Conservation (phyloP, 2,329 filamentous ascomycete genomes). For the Helicocarpus griseus region DNA sequence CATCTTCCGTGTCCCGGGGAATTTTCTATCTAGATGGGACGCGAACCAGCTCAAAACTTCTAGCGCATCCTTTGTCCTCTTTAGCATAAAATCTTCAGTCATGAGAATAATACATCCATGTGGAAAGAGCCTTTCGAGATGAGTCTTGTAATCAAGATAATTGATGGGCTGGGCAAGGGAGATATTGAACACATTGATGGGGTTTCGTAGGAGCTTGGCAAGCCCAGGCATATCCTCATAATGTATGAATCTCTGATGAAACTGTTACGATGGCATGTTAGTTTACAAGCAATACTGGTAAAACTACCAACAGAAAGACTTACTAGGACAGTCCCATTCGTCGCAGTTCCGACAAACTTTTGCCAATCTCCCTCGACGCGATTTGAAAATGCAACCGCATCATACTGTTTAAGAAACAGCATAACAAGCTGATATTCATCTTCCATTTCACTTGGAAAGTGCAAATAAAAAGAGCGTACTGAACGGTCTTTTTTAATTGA, state of each 20-base stretch:
- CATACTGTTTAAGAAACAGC: slow-evolving; percentile 18
- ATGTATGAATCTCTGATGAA: slow-evolving; percentile 27
- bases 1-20: slow-evolving; percentile 27
- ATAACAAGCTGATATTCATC: slow-evolving; percentile 20
- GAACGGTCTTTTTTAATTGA: slow-evolving; percentile 9
- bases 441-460: slow-evolving; percentile 20
- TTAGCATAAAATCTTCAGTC: slow-evolving; percentile 31
- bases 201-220: slow-evolving; percentile 14
- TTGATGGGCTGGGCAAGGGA: slow-evolving; percentile 21
- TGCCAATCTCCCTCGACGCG: slow-evolving; percentile 25
- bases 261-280: slow-evolving; percentile 14
- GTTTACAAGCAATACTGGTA: not conserved
- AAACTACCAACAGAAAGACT: slow-evolving; percentile 7
- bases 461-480: slow-evolving; percentile 25
- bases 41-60: slow-evolving; percentile 30
- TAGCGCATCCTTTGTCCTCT: slow-evolving; percentile 20
- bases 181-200: slow-evolving; percentile 27
- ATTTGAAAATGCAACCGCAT: slow-evolving; percentile 22
- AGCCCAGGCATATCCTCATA: slow-evolving; percentile 23
- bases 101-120: slow-evolving; percentile 29
- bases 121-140: slow-evolving; percentile 30
- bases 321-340: slow-evolving; percentile 26
- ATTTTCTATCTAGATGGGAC: slow-evolving; percentile 13
- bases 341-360: slow-evolving; percentile 21
- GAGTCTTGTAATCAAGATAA: slow-evolving; percentile 13